These are phyloP conservation scores for Malus hybrid DNA, from an alignment of 331 rosid species.

Conservation along the genomic window DNA sequence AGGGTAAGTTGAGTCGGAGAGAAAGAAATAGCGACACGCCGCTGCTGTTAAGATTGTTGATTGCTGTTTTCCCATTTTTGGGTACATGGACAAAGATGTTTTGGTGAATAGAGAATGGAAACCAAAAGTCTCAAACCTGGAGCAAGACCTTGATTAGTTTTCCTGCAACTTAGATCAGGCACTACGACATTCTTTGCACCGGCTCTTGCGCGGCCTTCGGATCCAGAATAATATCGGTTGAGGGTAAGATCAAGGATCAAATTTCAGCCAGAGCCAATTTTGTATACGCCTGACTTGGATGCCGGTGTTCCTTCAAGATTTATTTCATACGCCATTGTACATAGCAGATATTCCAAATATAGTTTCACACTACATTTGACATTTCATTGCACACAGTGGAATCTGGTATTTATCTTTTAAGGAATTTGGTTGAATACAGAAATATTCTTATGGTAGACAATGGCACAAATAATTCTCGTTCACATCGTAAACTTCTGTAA, in stretches of 20 bases:
- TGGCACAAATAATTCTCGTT: background rate
- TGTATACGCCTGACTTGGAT: background rate
- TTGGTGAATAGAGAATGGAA: conserved; percentile 18
- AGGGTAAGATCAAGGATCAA: background rate
- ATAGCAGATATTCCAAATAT: background rate
- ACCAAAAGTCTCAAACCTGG: background rate
- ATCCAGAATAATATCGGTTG: background rate
- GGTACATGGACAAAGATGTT: conserved; percentile 85
- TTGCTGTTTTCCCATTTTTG: conserved; percentile 88
- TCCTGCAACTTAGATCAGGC: background rate
- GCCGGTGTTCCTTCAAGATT: background rate
- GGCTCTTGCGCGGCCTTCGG: background rate
- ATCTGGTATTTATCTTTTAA: background rate
- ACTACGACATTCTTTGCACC: background rate
- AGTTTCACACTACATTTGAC: background rate
- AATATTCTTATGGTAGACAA: background rate
- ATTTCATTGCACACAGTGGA: background rate
- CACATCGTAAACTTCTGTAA: background rate
- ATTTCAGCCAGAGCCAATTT: background rate
- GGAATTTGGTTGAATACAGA: background rate
- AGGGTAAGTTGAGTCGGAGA: conserved; percentile 62
- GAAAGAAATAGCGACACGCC: conserved; percentile 62
- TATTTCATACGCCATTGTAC: background rate
- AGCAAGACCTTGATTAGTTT: background rate
- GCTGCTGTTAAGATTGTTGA: conserved; percentile 65